Evolutionary conservation across 495 filamentous ascomycete genomes (phyloP), one percentile per base, ranked within the genome.

Genomic region (Halenospora varia): DNA sequence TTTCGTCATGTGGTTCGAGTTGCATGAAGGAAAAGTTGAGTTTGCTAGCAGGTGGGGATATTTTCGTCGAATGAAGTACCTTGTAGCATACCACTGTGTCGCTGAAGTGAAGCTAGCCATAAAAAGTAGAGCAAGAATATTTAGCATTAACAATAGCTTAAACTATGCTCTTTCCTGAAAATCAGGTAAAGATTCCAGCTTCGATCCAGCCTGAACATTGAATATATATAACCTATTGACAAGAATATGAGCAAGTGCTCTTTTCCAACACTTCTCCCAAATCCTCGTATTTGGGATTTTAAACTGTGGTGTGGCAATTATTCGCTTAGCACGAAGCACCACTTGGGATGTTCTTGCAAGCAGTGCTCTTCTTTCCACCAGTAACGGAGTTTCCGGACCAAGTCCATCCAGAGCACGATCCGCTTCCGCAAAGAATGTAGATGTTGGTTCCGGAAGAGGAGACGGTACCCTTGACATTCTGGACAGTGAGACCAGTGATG

Each of bases 401-500:
- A 20, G 69, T 74, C 80, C 79, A 84, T 55, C 73, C 61, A 0
- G 68, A 68, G 61, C 76, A 78, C 60, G 69, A 70, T 11, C 73
- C 71, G n/a, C 53, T 54, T 26, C 75, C 80, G 49, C 81, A 84
- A 41, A 82, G 73, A 52, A 87, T 78, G 57, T 82, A 85, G 45
- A 81, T 63, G 13, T 73, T 66, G 0, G 68, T 76, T 17, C 68
- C 82, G 22, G 61, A 62, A 51, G 59, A 67, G 19, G 62, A 55
- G 11, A 84, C 79, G 13, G 71, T 72, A 2, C 85, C 86, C 0
- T 70, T 75, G 19, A 88, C 70, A 50, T 70, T 70, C 18, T 66
- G 52, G n/a, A 88, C 53, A 11, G 75, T 82, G 10, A 88, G 60
- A 26, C 73, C 75, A 13, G 81, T 85, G 60, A 88, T 86, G 2